phyloP scores from a whole-genome alignment of 208 protist species.

The Naegleria fowleri region DNA sequence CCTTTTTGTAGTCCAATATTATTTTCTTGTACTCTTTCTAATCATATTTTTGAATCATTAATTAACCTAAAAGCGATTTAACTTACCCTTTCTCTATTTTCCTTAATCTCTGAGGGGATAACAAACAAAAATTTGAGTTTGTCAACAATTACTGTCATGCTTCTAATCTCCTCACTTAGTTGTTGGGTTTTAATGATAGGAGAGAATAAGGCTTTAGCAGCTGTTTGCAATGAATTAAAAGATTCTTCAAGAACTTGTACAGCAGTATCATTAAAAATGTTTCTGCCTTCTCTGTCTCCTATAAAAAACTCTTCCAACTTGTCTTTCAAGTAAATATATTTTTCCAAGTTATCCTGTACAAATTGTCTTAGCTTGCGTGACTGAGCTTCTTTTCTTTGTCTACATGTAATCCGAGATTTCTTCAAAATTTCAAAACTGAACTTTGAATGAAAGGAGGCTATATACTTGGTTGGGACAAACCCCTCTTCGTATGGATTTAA shows the following conservation, averaged over 20 bases:
- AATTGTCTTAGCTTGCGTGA: background rate
- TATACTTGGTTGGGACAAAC: background rate
- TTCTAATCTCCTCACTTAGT: background rate
- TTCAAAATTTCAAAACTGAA: background rate
- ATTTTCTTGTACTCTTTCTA: constrained; percentile 16
- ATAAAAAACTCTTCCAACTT: background rate
- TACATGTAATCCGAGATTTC: background rate
- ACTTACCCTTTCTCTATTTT: background rate
- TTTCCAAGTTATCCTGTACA: background rate
- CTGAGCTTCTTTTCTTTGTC: background rate
- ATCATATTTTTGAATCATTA: background rate
- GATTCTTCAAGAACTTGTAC: background rate
- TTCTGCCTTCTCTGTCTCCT: background rate
- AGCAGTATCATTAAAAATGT: background rate
- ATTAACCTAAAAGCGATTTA: background rate
- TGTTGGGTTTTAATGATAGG: background rate
- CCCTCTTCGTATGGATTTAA: background rate
- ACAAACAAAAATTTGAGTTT: background rate
- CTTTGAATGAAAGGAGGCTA: background rate
- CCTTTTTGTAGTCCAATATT: background rate
- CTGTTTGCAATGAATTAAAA: background rate
- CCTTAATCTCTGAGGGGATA: background rate
- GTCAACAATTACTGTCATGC: background rate
- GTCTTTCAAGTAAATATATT: background rate
- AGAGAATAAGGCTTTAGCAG: background rate